phyloP scores from a whole-genome alignment of 106 monocot genomes.

The Dendrobium chrysotoxum region DNA sequence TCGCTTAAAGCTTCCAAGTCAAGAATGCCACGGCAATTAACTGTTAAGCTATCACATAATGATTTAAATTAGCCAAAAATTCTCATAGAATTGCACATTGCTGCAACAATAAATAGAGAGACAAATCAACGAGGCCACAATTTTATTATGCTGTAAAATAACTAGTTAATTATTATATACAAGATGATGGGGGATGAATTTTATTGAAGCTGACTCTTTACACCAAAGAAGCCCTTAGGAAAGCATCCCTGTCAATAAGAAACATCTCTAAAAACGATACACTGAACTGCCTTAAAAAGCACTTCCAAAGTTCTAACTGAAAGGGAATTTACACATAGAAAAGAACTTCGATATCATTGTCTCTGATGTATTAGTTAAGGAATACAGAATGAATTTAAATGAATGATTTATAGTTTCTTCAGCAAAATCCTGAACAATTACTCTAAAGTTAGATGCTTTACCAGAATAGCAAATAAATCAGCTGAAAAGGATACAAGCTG shows the following conservation, averaged over 20 bases:
- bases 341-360: not conserved
- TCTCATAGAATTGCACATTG: no score
- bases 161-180: not conserved
- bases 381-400: not conserved
- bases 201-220: not conserved
- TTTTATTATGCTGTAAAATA: not conserved
- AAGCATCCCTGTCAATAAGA: not conserved
- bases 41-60: no score
- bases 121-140: not conserved
- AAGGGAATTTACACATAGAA: not conserved
- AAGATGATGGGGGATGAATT: not conserved
- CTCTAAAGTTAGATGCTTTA: not conserved
- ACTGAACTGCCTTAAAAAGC: not conserved
- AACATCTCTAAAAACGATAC: not conserved
- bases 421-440: not conserved
- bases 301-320: not conserved
- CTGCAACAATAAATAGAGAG: no score
- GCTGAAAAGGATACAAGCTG: constrained; percentile 2
- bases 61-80: no score
- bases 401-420: not conserved
- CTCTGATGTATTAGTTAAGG: not conserved
- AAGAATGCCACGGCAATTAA: no score
- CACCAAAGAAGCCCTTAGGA: not conserved
- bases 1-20: no score
- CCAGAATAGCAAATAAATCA: not conserved